phyloP scores from a whole-genome alignment of 2,329 filamentous ascomycete species.

The Neurospora crassa region DNA sequence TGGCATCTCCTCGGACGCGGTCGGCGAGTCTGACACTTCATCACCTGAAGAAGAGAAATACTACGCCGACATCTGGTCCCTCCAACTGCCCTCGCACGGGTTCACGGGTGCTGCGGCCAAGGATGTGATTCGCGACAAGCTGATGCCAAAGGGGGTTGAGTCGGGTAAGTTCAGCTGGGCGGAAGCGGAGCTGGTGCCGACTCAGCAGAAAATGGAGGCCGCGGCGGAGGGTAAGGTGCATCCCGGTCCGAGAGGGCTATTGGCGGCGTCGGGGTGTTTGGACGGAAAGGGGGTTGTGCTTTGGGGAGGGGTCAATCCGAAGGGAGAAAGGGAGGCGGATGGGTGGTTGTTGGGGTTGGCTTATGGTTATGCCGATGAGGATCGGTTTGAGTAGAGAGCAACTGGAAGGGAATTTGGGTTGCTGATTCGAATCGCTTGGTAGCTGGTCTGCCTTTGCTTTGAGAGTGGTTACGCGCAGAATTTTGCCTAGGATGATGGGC shows the following conservation, averaged over 20 bases:
- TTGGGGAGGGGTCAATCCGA: slow-evolving; percentile 41
- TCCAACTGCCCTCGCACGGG: slow-evolving; percentile 38
- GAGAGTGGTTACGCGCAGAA: neutral
- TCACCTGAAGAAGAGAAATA: slow-evolving; percentile 15
- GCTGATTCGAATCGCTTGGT: neutral
- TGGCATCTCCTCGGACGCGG: slow-evolving; percentile 23
- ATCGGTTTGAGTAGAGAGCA: slow-evolving; percentile 11
- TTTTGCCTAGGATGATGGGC: neutral
- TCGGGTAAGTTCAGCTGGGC: slow-evolving; percentile 41
- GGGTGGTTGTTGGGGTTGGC: slow-evolving; percentile 28
- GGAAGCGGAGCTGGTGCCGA: slow-evolving; percentile 36
- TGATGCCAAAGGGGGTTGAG: slow-evolving; percentile 27
- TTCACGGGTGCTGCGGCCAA: slow-evolving; percentile 38
- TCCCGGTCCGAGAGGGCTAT: slow-evolving; percentile 30
- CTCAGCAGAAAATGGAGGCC: slow-evolving; percentile 27
- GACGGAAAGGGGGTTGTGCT: slow-evolving; percentile 37
- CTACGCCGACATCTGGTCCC: slow-evolving; percentile 39
- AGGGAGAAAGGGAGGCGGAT: slow-evolving; percentile 29
- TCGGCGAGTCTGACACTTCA: slow-evolving; percentile 2
- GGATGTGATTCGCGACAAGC: slow-evolving; percentile 34
- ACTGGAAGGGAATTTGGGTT: neutral
- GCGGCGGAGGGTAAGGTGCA: slow-evolving; percentile 30
- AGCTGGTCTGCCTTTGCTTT: neutral
- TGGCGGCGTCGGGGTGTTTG: slow-evolving; percentile 30
- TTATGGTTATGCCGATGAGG: slow-evolving; percentile 14